These are phyloP conservation scores for Lentinula sp. DNA, from an alignment of 768 basidiomycete species.

Conservation along the genomic window DNA sequence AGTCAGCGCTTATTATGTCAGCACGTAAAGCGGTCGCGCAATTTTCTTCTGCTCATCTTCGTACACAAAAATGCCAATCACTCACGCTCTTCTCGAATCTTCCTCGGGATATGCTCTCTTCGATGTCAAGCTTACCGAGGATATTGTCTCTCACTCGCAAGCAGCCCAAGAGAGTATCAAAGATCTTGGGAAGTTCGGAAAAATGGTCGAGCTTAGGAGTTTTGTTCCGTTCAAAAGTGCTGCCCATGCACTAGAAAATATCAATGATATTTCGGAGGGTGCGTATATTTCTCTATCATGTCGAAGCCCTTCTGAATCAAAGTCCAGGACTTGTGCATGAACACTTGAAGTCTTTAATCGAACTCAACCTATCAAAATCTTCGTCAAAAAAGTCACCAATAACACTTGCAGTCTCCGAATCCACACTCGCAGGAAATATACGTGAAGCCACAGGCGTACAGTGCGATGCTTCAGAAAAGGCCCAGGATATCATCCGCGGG, in stretches of 20 bases:
- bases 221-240: conserved; percentile 94
- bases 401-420: conserved; percentile 75
- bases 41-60: too few species aligned
- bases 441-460: conserved; percentile 63
- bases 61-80: conserved; percentile 29
- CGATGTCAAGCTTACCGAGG: conserved; percentile 79
- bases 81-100: conserved; percentile 89
- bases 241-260: conserved; percentile 90
- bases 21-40: too few species aligned
- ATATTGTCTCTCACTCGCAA: conserved; percentile 75
- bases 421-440: conserved; percentile 69
- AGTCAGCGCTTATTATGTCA: too few species aligned
- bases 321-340: conserved; percentile 76
- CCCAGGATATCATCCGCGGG: conserved; percentile 85
- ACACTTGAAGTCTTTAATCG: conserved; percentile 74
- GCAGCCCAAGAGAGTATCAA: conserved; percentile 81
- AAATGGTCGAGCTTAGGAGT: conserved; percentile 86
- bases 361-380: conserved; percentile 77
- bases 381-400: conserved; percentile 64
- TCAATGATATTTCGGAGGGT: conserved; percentile 97
- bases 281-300: conserved; percentile 16
- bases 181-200: conserved; percentile 83
- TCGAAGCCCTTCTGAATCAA: not conserved
- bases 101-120: conserved; percentile 94
- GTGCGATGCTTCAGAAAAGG: conserved; percentile 77